Evolutionary conservation across 2,329 filamentous ascomycete genomes (phyloP).

Genomic region (Ceratocystis variospora): DNA sequence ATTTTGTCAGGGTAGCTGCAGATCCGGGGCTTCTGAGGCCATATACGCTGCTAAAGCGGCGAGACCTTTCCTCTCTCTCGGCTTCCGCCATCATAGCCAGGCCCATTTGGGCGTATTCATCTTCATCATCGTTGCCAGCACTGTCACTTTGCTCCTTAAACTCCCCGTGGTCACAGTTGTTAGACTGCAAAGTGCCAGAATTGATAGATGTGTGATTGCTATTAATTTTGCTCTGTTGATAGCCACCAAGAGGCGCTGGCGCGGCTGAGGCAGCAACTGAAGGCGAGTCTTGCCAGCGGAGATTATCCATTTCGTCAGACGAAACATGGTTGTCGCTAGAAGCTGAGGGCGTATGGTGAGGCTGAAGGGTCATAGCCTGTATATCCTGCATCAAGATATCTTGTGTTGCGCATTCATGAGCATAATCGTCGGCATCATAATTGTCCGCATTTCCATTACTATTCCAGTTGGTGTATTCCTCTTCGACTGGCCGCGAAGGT

Average conservation of each 20-base stretch:
- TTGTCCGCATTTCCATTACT: conserved; percentile 26
- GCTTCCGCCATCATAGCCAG: conserved; percentile 66
- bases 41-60: not conserved
- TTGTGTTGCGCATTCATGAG: conserved; percentile 32
- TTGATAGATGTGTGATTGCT: not conserved
- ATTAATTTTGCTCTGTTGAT: not conserved
- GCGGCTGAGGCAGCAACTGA: conserved; percentile 30
- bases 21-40: not conserved
- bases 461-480: conserved; percentile 32
- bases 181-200: not conserved
- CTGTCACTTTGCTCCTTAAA: not conserved
- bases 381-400: conserved; percentile 46
- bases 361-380: conserved; percentile 27
- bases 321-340: conserved; percentile 33
- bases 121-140: conserved; percentile 50
- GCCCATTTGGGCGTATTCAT: conserved; percentile 76
- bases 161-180: conserved; percentile 6
- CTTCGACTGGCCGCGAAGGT: conserved; percentile 39
- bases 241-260: not conserved
- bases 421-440: conserved; percentile 24
- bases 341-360: conserved; percentile 30
- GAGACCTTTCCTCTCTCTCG: conserved; percentile 55
- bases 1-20: not conserved
- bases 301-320: conserved; percentile 34
- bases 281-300: conserved; percentile 38